Percentiles rank a stretch among this genome's conserved stretches.
Conservation (phyloP, 2,329 filamentous ascomycete genomes). For the Basipetospora chlamydospora region DNA sequence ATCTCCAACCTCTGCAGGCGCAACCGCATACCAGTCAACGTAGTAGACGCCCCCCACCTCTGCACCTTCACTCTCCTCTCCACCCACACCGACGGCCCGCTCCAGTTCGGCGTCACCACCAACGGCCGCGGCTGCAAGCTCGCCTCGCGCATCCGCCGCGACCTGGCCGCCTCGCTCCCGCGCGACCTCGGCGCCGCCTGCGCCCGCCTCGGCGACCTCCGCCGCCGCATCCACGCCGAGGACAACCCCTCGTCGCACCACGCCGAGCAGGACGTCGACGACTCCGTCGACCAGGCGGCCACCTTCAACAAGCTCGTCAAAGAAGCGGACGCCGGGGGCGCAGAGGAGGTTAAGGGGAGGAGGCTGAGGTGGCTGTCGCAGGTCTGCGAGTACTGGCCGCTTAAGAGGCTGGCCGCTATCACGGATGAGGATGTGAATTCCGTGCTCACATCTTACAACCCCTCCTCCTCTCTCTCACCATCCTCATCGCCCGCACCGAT, state of each 20-base stretch:
- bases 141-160: constrained; percentile 73
- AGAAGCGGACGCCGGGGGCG: constrained; percentile 55
- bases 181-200: constrained; percentile 62
- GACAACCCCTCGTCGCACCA: constrained; percentile 29
- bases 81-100: constrained; percentile 74
- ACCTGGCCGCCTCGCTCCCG: constrained; percentile 71
- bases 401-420: constrained; percentile 66
- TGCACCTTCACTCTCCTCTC: constrained; percentile 85
- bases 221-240: constrained; percentile 59
- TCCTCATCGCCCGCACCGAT: not conserved
- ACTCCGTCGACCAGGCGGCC: constrained; percentile 60
- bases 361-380: constrained; percentile 88
- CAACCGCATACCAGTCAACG: constrained; percentile 81
- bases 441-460: constrained; percentile 52
- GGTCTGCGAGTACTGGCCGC: constrained; percentile 97
- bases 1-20: constrained; percentile 64
- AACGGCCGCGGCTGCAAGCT: constrained; percentile 92
- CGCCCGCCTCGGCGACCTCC: constrained; percentile 57
- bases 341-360: constrained; percentile 61
- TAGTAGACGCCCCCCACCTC: constrained; percentile 71
- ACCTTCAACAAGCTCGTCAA: constrained; percentile 73
- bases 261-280: constrained; percentile 27
- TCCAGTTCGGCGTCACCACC: constrained; percentile 91
- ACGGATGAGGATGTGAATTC: constrained; percentile 64
- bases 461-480: constrained; percentile 11